A percentile compares a stretch with the other conserved stretches of the same genome.
Evolutionary conservation across 2,329 filamentous ascomycete genomes (phyloP).

Genomic region (Neurospora sp.): DNA sequence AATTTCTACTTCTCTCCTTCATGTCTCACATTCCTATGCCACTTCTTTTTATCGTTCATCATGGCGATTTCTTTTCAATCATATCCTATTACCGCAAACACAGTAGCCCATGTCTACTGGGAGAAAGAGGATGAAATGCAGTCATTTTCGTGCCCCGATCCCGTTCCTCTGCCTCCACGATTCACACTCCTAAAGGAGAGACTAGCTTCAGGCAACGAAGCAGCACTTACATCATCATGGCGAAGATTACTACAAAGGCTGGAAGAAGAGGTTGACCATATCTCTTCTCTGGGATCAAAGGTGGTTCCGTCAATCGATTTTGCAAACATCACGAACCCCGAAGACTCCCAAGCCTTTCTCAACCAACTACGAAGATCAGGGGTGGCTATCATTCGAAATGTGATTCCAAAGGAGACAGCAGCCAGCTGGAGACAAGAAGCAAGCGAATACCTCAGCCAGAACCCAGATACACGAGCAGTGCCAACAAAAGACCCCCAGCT

Average conservation of each 20-base stretch:
- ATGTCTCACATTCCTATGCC: slow-evolving; percentile 2
- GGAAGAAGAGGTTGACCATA: slow-evolving; percentile 26
- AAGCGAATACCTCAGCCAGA: slow-evolving; percentile 39
- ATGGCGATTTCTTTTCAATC: slow-evolving; percentile 14
- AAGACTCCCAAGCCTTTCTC: slow-evolving; percentile 18
- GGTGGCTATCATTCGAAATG: slow-evolving; percentile 16
- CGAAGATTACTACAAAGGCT: slow-evolving; percentile 28
- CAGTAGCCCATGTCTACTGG: slow-evolving; percentile 12
- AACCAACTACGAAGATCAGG: slow-evolving; percentile 13
- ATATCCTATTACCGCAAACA: slow-evolving; percentile 8
- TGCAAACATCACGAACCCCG: slow-evolving; percentile 25
- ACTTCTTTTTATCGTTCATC: neutral
- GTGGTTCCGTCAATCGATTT: slow-evolving; percentile 34
- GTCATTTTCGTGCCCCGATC: slow-evolving; percentile 25
- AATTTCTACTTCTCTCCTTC: neutral
- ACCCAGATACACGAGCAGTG: slow-evolving; percentile 26
- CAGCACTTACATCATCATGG: slow-evolving; percentile 30
- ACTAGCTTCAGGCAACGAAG: slow-evolving; percentile 29
- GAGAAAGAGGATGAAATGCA: slow-evolving; percentile 11
- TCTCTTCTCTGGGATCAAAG: slow-evolving; percentile 25
- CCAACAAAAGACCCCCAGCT: slow-evolving; percentile 24
- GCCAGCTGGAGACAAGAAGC: slow-evolving; percentile 40
- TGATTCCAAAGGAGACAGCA: slow-evolving; percentile 16
- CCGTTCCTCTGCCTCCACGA: slow-evolving; percentile 30
- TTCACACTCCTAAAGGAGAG: slow-evolving; percentile 33